Percentiles rank a stretch among this genome's conserved stretches.
These are phyloP conservation scores for Trichomonas vaginalis DNA, from an alignment of 208 protist genomes.

Conservation along the genomic window DNA sequence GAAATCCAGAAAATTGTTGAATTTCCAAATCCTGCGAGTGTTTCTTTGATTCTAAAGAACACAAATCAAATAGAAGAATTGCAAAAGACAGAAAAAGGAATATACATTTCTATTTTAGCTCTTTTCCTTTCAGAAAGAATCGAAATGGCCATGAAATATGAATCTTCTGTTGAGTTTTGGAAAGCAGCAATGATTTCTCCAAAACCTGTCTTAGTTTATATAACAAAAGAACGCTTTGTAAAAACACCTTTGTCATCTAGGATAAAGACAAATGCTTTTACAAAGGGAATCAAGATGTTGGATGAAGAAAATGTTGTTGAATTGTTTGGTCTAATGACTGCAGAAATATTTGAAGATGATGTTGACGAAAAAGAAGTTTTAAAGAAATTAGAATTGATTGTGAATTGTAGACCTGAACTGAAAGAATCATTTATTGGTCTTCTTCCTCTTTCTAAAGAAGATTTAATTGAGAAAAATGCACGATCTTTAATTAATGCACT, in stretches of 20 bases:
- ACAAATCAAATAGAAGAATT: background rate
- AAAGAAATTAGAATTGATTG: background rate
- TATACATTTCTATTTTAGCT: background rate
- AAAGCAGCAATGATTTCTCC: too few relatives aligned
- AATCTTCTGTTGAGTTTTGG: background rate
- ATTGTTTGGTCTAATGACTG: background rate
- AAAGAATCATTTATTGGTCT: background rate
- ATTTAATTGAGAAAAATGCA: background rate
- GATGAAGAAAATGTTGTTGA: background rate
- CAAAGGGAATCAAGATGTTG: background rate
- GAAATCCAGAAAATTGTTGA: background rate
- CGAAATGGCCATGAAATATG: background rate
- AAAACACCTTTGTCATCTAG: background rate
- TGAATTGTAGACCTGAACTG: background rate
- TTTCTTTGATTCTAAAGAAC: background rate
- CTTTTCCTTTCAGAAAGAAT: background rate
- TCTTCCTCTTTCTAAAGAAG: background rate
- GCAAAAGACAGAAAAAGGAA: background rate
- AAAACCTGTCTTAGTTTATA: background rate
- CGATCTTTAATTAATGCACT: background rate
- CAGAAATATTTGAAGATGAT: background rate
- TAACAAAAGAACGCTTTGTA: background rate
- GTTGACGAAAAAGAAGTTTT: background rate
- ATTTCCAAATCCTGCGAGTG: background rate
- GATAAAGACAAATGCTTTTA: background rate